Evolutionary conservation across 169 alveolate genomes (phyloP), one percentile per base, ranked within the genome.

Genomic region (Babesia ovata): DNA sequence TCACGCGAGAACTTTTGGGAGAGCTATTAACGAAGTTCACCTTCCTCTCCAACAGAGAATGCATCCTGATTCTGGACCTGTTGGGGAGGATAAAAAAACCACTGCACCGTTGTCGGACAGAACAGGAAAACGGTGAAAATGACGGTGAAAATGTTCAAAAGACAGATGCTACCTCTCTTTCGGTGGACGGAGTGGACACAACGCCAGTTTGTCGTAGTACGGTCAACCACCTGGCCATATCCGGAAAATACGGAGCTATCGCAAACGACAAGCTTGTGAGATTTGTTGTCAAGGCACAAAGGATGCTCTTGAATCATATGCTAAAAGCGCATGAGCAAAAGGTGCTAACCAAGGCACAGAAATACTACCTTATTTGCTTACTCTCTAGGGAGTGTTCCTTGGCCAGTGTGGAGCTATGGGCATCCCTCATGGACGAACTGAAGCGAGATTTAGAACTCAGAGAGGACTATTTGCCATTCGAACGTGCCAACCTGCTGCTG

Each of bases 31-130:
- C 49, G 17, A 81, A 81, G 63, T 42, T 42, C 36, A 58, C 79
- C 6, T 81, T 81, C 52, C 78, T 81, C 13, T 81, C 88, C 28
- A 72, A 63, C 53, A 45, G 60, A 33, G 88, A 81, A 29, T 62
- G 65, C 50, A 22, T 81, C 33, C 63, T 54, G 8, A 63, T 70
- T 13, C 39, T 63, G 21, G 70, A 67, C 57, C 10, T 73, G 21
- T 62, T 81, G 62, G 50, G 70, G 21, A 49, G 85, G 29, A 81
- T 81, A 16, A 81, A 81, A 50, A 65, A 56, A 28, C 88, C 88
- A 13, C 54, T 78, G 17, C 53, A 24, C 29, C 54, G 72, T 11
- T 19, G 69, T 11, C 46, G 75, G 21, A 7, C 42, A 0, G 59
- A 45, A 2, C 29, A 42, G 29, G 36, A 44, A 7, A 54, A 3